A percentile compares a stretch with the other conserved stretches of the same genome.
These are phyloP conservation scores for Suillus subluteus DNA, from an alignment of 768 basidiomycete species.

Conservation along the genomic window DNA sequence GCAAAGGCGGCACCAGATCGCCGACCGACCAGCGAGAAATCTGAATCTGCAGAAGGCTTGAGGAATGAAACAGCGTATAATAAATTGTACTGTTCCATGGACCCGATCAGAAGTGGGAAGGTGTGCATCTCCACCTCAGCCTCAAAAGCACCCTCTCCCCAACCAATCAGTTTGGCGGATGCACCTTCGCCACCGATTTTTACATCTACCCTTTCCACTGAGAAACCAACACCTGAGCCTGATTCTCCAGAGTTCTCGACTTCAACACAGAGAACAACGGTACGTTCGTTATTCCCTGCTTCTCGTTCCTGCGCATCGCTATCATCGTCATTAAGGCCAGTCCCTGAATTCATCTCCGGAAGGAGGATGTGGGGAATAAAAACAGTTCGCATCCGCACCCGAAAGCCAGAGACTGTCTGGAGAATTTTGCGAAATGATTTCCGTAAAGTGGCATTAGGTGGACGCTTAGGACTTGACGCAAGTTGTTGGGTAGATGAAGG, in stretches of 20 bases:
- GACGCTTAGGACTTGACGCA: constrained; percentile 50
- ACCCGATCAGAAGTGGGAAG: constrained; percentile 75
- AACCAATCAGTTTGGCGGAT: constrained; percentile 49
- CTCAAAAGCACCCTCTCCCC: constrained; percentile 44
- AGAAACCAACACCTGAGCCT: constrained; percentile 63
- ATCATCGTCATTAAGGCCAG: constrained; percentile 35
- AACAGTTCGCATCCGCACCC: constrained; percentile 92
- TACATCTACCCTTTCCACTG: constrained; percentile 77
- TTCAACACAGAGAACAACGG: constrained; percentile 89
- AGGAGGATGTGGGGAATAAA: constrained; percentile 86
- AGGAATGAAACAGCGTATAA: constrained; percentile 89
- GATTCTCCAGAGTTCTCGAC: constrained; percentile 81
- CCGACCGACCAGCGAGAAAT: constrained; percentile 39
- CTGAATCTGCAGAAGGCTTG: constrained; percentile 59
- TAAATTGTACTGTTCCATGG: constrained; percentile 84
- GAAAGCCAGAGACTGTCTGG: constrained; percentile 79
- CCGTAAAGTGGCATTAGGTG: constrained; percentile 69
- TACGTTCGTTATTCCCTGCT: constrained; percentile 80
- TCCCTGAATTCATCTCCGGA: constrained; percentile 38
- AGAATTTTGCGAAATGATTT: constrained; percentile 87
- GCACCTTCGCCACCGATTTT: constrained; percentile 74
- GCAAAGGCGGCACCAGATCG: constrained; percentile 35
- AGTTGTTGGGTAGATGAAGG: constrained; percentile 38
- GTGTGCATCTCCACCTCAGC: constrained; percentile 42
- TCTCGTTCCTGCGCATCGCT: constrained; percentile 45